phyloP scores from a whole-genome alignment of 768 basidiomycete species.

The Lyophyllum shimeji region DNA sequence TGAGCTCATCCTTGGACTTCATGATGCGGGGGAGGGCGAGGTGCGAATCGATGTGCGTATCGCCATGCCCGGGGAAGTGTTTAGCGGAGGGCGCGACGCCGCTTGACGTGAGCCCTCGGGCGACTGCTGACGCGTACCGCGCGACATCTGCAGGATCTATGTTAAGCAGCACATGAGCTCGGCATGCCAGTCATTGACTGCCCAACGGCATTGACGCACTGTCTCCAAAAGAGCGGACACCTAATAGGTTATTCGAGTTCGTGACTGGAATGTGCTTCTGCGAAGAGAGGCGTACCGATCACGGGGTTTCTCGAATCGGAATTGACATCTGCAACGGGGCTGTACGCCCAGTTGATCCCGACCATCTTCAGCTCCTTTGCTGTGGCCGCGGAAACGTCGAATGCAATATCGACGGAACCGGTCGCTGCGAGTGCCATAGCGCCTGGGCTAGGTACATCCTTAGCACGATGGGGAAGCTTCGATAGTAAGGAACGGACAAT shows the following conservation, averaged over 20 bases:
- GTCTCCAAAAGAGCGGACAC: conserved; percentile 71
- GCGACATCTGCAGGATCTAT: conserved; percentile 59
- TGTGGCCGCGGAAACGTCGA: conserved; percentile 44
- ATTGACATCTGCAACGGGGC: conserved; percentile 73
- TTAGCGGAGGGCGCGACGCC: conserved; percentile 64
- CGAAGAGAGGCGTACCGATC: conserved; percentile 46
- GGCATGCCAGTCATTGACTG: neutral
- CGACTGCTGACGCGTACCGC: conserved; percentile 45
- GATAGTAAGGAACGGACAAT: conserved; percentile 47
- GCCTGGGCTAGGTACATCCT: conserved; percentile 49
- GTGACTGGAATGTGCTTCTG: neutral
- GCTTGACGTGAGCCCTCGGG: conserved; percentile 43
- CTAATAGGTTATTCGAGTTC: conserved; percentile 27
- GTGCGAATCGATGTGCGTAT: conserved; percentile 72
- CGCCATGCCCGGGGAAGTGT: conserved; percentile 76
- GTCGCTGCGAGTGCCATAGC: conserved; percentile 72
- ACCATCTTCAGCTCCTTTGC: conserved; percentile 56
- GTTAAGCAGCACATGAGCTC: neutral
- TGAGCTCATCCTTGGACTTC: conserved; percentile 44
- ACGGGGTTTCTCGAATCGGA: conserved; percentile 70
- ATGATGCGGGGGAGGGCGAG: conserved; percentile 61
- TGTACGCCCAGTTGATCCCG: conserved; percentile 72
- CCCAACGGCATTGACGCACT: conserved; percentile 33
- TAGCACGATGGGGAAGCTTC: neutral
- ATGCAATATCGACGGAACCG: conserved; percentile 41